Evolutionary conservation across 768 basidiomycete species (phyloP).

Genomic region (Cyclocybe cylindracea): DNA sequence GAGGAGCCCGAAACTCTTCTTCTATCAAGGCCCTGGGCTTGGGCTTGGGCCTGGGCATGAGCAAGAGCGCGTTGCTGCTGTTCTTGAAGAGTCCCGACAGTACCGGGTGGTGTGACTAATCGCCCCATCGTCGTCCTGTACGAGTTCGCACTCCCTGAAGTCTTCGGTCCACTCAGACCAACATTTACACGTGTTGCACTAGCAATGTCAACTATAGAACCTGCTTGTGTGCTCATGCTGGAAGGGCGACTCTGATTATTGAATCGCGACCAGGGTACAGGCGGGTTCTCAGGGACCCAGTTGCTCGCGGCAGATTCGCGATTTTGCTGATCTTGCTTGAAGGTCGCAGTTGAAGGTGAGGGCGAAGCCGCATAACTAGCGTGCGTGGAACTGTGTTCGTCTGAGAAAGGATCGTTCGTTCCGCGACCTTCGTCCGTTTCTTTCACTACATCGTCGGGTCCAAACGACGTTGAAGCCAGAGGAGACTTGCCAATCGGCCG

Average conservation of each 20-base stretch:
- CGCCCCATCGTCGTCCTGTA: slow-evolving; percentile 66
- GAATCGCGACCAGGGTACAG: slow-evolving; percentile 40
- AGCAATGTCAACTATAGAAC: slow-evolving; percentile 58
- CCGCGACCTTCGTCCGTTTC: slow-evolving; percentile 59
- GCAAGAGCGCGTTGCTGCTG: slow-evolving; percentile 68
- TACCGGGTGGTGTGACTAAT: slow-evolving; percentile 49
- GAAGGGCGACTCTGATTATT: slow-evolving; percentile 51
- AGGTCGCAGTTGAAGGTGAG: slow-evolving; percentile 40
- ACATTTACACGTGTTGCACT: slow-evolving; percentile 72
- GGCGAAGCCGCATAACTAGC: slow-evolving; percentile 38
- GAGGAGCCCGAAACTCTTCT: slow-evolving; percentile 64
- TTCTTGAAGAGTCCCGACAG: slow-evolving; percentile 49
- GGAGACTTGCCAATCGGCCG: slow-evolving; percentile 62
- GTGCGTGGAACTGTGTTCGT: slow-evolving; percentile 49
- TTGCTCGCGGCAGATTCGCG: slow-evolving; percentile 31
- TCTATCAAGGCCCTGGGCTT: slow-evolving; percentile 51
- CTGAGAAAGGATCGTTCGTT: slow-evolving; percentile 62
- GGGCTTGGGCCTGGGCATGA: slow-evolving; percentile 60
- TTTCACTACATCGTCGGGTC: slow-evolving; percentile 60
- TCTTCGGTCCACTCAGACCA: slow-evolving; percentile 47
- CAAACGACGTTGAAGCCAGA: slow-evolving; percentile 70
- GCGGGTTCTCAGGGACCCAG: slow-evolving; percentile 40
- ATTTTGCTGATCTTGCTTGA: slow-evolving; percentile 23
- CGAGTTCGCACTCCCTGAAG: slow-evolving; percentile 37
- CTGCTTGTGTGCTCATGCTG: slow-evolving; percentile 65